Base-by-base conservation (phyloP, 495 filamentous ascomycete species). In the Aspergillus panamensis region DNA sequence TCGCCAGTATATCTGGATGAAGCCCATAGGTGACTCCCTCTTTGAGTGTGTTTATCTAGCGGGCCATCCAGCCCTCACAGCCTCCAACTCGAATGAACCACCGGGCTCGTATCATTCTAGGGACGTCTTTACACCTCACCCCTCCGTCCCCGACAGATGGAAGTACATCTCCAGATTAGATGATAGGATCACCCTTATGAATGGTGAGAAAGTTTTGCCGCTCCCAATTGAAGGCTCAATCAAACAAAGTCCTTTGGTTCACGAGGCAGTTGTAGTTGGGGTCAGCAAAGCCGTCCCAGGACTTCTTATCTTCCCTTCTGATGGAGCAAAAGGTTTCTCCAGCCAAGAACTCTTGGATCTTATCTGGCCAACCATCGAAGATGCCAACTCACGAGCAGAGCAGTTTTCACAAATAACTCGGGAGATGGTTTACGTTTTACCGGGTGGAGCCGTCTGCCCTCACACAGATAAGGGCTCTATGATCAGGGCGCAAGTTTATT, bases 191-290 rank as follows among this genome's bases (percentile, higher is more conserved):
- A 85, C 81, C 0, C 76, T 90, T 8, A 63, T 80, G 6, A 90
- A 83, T 55, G 87, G 87, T 0, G 86, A 90, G 62, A 91, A 91
- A 55, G 78, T 88, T 0, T 71, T 87, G n/a, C 86, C 87, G 0
- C 60, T 87, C 5, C 69, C 76, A 0, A 82, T 86, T 47, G 87
- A 90, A 64, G 80, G 82, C 1, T 66, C 61, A 1, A 76, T 89
- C 20, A 78, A 80, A 48, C 69, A 80, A 19, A 67, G 81, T 49
- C 64, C 69, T 9, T 55, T 79, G 1, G 70, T 87, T 2, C 66
- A 77, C 29, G 87, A 87, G 53, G 82, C 78, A 9, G 71, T 85
- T 6, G 77, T 89, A 1, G 80, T 89, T 53, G 86, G 84, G 5
- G 64, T 77, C 1, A 76, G 71, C 13, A 75, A 72, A 31, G 60